Conservation (phyloP, 495 filamentous ascomycete species). For the Darksidea phi region DNA sequence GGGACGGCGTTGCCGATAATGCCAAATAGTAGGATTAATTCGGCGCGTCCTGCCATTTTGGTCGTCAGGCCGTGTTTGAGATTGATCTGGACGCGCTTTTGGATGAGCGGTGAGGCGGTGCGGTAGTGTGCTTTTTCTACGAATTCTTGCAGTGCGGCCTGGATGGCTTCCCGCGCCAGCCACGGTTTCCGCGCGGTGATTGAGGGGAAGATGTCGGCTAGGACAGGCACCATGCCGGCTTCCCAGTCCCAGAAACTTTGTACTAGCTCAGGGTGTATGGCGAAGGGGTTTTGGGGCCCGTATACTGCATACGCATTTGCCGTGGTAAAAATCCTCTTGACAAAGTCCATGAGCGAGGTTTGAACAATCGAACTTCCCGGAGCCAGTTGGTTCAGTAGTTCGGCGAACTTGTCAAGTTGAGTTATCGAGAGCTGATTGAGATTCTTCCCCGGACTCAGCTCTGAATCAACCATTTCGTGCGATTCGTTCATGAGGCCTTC, state of each 20-base stretch:
- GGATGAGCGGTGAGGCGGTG: conserved; percentile 30
- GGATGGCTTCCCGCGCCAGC: conserved; percentile 26
- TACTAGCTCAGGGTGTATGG: conserved; percentile 31
- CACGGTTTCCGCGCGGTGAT: conserved; percentile 37
- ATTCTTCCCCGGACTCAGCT: conserved; percentile 16
- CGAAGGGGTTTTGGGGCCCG: conserved; percentile 38
- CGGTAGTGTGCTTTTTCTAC: conserved; percentile 29
- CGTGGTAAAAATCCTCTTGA: conserved; percentile 20
- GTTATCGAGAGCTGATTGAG: conserved; percentile 5
- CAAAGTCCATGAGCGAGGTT: conserved; percentile 19
- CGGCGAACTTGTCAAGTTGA: conserved; percentile 14
- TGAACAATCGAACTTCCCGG: conserved; percentile 29
- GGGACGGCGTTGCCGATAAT: conserved; percentile 29
- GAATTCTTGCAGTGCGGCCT: conserved; percentile 36
- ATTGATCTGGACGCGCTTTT: conserved; percentile 32
- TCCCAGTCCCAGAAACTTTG: conserved; percentile 39
- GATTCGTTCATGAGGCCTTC: conserved; percentile 33
- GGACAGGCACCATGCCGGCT: conserved; percentile 25
- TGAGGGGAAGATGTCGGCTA: conserved; percentile 29
- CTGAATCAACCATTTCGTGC: conserved; percentile 33
- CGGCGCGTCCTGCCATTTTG: conserved; percentile 16
- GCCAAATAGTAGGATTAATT: conserved; percentile 29
- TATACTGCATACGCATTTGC: conserved; percentile 34
- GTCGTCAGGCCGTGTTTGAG: conserved; percentile 24
- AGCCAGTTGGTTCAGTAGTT: conserved; percentile 4